Conservation (phyloP, 176 grass and related monocot species). For the Aegilops tauschii region DNA sequence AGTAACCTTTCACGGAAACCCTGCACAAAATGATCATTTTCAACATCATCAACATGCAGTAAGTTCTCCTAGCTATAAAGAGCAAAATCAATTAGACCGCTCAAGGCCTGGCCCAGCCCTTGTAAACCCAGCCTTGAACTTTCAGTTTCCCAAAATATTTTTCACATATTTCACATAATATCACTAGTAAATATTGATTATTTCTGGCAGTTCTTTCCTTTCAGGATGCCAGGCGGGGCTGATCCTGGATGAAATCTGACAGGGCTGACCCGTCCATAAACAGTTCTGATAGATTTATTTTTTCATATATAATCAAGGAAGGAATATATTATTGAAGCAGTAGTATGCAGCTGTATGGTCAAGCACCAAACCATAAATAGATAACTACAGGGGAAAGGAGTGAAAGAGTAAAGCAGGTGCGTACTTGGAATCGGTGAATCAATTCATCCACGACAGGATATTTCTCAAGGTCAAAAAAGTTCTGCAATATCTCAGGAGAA, state of each 20-base stretch:
- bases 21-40: conserved; percentile 47
- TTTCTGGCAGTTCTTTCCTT: neutral
- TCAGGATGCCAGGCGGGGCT: neutral
- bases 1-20: conserved; percentile 95
- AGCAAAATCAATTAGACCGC: neutral
- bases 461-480: conserved; percentile 98
- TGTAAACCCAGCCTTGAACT: neutral
- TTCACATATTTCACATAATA: neutral
- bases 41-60: neutral
- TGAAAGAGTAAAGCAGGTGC: conserved; percentile 2
- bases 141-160: neutral
- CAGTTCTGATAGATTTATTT: neutral
- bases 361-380: neutral
- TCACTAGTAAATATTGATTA: neutral
- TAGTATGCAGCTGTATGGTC: neutral
- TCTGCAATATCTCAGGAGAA: conserved; percentile 94
- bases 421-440: conserved; percentile 92
- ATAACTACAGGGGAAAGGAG: conserved; percentile 7
- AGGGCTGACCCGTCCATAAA: neutral
- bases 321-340: neutral
- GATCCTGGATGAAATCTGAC: neutral
- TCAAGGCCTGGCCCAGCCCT: neutral
- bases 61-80: neutral
- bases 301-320: neutral
- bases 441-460: conserved; percentile 85